phyloP scores from a whole-genome alignment of 192 early-diverging fungal genomes.

The Podila clonocystis region DNA sequence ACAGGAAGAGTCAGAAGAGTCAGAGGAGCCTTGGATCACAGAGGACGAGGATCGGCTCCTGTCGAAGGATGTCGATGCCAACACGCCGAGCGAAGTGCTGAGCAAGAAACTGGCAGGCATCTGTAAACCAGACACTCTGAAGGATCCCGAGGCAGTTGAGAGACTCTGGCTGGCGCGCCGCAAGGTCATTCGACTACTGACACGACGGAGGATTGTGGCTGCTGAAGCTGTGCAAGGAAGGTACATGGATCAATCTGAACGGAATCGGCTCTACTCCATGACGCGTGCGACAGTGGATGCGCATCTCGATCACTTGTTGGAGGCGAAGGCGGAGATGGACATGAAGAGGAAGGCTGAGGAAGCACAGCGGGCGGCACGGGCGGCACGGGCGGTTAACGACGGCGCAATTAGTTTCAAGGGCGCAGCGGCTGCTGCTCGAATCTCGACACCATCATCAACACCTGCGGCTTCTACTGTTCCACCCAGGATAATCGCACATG shows the following conservation, averaged over 20 bases:
- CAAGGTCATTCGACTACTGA: not conserved
- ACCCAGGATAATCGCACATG: not conserved
- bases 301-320: not conserved
- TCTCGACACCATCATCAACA: not conserved
- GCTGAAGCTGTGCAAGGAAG: too few relatives aligned
- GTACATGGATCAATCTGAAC: not conserved
- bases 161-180: not conserved
- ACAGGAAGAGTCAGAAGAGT: not conserved
- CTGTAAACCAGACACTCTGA: not conserved
- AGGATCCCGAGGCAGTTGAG: not conserved
- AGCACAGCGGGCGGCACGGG: not conserved
- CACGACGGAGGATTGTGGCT: not conserved
- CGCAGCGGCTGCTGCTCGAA: not conserved
- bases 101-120: not conserved
- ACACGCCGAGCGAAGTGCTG: not conserved
- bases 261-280: not conserved
- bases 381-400: not conserved
- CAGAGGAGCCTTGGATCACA: not conserved
- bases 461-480: not conserved
- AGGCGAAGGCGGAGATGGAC: not conserved
- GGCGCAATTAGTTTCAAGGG: not conserved
- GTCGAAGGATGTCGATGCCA: not conserved
- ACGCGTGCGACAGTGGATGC: not conserved
- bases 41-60: not conserved
- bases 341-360: not conserved